Base-by-base conservation (phyloP, 192 early-diverging fungal genomes). In the Chytriomyces sp. region DNA sequence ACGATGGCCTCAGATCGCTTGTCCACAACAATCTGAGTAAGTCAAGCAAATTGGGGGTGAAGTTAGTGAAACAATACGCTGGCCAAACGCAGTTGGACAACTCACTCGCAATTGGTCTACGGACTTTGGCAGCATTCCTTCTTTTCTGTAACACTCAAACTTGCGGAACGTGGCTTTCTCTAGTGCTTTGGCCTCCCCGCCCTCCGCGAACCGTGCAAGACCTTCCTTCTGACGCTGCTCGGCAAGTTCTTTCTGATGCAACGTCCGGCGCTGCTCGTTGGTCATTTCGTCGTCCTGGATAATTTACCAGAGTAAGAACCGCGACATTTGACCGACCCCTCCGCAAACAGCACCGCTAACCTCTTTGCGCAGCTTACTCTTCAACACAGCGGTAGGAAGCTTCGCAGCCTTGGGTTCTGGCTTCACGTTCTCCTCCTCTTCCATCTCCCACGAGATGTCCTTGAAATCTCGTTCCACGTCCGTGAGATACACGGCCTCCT, bases 141-240 rank as follows among this genome's bases (percentile, higher is more conserved):
- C 98, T 70, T 92, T 86, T 77, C 92, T 90, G 79, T 99, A 99
- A 85, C 94, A 94, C 78, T 98, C 98, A 79, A 95, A 97, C 78
- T 92, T 92, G 62, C 87, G 87, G 75, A 96, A 93, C 22, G 85
- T 84, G 19, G 84, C 85, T 74, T 91, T 86, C 55, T 91, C 82
- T 52, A 93, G 87, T 44, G 83, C 85, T 52, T 84, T 82, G 25
- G 86, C 85, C 8, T 76, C 83, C 2, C 60, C 70, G 5, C 78
- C 84, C 39, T 91, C 90, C 0, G 88, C 81, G 81, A 90, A 99
- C 39, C 89, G 84, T 36, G 86, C 82, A n/a, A 93, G 73, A 8
- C 95, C 96, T 53, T 94, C 93, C 0, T 81, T 86, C 25, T 91
- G 87, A 54, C 92, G 88, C 65, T 89, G 83, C 8, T 78, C 85